Evolutionary conservation across 257 asterid genomes (phyloP), one percentile per base, ranked within the genome.

Genomic region (Solanum ahanhuiri): DNA sequence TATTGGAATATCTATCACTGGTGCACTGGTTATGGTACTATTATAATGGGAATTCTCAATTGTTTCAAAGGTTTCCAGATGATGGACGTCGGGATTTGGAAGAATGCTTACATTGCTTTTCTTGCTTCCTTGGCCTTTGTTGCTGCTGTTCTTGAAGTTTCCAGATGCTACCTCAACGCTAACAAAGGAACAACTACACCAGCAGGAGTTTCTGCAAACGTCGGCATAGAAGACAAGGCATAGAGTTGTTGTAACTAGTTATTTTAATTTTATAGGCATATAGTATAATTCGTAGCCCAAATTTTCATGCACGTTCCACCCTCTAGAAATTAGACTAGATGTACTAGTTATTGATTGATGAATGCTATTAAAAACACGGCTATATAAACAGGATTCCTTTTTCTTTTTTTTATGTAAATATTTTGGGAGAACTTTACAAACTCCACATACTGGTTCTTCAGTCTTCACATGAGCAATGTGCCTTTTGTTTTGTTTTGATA

Each of bases 1-100:
- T 82, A 82, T 82, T 82, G 85, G 85, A 82, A 82, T 82, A 54
- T 82, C 5, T 82, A 57, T 34, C 83, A 43, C 51, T 43, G 83
- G 83, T 23, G 14, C 2, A 43, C 23, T 41, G 83, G 83, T 77
- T 82, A 82, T 57, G 72, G 33, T 30, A 82, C 85, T 30, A 82
- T 82, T 10, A 82, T 57, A 51, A 10, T 82, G 69, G 85, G 72
- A 31, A 20, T 82, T 31, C 15, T 82, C 85, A 82, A 82, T 60
- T 51, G 69, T 60, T 82, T 82, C 72, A 82, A 82, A 17, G 85
- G 83, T 43, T 77, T 77, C n/a, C 63, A 43, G 37, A 45, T 77
- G 64, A 77, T 25, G 64, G 64, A 77, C 2, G 64, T 43, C 2
- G 64, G 83, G 12, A 77, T 77, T 43, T 77, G 83, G 83, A 77